Evolutionary conservation across 1,284 basidiomycete species (phyloP).

Genomic region (Fomitopsis pinicola): DNA sequence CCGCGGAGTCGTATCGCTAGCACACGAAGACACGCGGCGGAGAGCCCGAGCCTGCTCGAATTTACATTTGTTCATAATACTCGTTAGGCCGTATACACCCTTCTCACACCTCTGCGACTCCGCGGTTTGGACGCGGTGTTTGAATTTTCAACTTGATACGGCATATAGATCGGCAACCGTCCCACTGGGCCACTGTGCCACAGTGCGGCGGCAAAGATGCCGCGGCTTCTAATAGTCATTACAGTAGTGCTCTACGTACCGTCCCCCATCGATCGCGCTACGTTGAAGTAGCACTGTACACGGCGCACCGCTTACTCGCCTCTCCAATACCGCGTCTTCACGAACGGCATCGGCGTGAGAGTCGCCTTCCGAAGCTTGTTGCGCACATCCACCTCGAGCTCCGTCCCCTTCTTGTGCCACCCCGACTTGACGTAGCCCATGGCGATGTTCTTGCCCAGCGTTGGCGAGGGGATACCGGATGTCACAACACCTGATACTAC

Average conservation of each 20-base stretch:
- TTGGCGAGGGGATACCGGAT: constrained; percentile 94
- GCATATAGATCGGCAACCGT: no score
- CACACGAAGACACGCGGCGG: no score
- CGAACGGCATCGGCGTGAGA: constrained; percentile 79
- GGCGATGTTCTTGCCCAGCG: constrained; percentile 87
- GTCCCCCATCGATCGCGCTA: neutral
- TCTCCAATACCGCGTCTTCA: constrained; percentile 67
- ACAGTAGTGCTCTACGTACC: no score
- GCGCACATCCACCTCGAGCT: constrained; percentile 75
- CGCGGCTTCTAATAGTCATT: no score
- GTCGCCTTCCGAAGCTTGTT: constrained; percentile 68
- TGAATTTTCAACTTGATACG: no score
- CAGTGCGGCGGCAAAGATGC: no score
- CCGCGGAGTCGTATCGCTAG: neutral
- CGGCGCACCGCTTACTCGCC: constrained; percentile 30
- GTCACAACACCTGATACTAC: constrained; percentile 63
- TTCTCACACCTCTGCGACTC: no score
- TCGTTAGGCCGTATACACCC: no score
- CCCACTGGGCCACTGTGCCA: no score
- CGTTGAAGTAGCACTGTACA: neutral
- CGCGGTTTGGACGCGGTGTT: no score
- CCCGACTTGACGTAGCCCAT: constrained; percentile 89
- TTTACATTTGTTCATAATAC: no score
- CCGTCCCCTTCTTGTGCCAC: constrained; percentile 89
- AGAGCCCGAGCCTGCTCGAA: no score